Conservation (phyloP, 1,284 basidiomycete species). For the Coniferiporia sulphurascens region DNA sequence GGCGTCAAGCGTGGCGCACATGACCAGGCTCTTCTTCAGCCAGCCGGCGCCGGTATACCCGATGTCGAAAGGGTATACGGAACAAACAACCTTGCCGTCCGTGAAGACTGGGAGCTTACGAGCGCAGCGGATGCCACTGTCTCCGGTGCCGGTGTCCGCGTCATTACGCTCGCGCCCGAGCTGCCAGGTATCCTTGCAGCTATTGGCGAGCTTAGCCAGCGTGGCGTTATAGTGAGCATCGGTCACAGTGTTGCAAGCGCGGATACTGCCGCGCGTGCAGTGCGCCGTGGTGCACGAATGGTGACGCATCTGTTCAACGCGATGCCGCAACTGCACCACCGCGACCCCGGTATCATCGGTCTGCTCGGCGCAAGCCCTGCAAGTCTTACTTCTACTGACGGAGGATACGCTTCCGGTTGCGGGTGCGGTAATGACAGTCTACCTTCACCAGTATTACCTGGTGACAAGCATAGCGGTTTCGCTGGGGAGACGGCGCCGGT, state of each 20-base stretch:
- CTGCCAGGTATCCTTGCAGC: constrained; percentile 67
- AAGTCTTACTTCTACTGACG: constrained; percentile 20
- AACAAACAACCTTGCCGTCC: constrained; percentile 50
- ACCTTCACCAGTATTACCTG: not conserved
- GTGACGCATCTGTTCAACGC: constrained; percentile 94
- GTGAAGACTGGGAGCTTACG: constrained; percentile 53
- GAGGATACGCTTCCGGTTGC: not conserved
- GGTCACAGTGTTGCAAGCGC: constrained; percentile 77
- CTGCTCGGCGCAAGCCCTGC: constrained; percentile 75
- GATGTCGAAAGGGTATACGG: constrained; percentile 77
- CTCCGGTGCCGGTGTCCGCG: constrained; percentile 57
- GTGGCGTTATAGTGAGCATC: constrained; percentile 77
- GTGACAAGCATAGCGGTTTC: constrained; percentile 19
- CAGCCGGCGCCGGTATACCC: constrained; percentile 54
- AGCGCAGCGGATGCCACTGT: constrained; percentile 19
- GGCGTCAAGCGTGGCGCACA: constrained; percentile 79
- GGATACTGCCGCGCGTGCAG: constrained; percentile 62
- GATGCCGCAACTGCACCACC: constrained; percentile 83
- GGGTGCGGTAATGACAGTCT: not conserved
- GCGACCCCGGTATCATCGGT: constrained; percentile 84
- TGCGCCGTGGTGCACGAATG: constrained; percentile 68
- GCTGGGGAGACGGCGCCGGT: constrained; percentile 19
- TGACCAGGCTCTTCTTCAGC: constrained; percentile 60
- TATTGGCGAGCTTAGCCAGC: constrained; percentile 53
- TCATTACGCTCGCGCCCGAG: constrained; percentile 87